A percentile compares a stretch with the other conserved stretches of the same genome.
These are phyloP conservation scores for Picocystis sp. DNA, from an alignment of 163 green algal genomes.

Conservation along the genomic window DNA sequence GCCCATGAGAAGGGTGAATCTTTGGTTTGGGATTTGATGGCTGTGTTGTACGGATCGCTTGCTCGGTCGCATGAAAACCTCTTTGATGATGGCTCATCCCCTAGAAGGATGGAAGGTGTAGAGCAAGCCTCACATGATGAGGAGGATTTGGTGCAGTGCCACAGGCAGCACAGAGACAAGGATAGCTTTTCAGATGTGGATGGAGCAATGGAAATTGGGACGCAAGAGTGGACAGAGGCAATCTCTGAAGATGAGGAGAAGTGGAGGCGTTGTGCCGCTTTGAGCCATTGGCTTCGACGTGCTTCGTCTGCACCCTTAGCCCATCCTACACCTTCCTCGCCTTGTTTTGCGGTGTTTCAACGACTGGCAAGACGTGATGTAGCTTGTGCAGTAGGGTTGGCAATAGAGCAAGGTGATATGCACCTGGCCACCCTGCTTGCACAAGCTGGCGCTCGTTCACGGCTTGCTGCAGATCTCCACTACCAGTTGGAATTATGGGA, in stretches of 20 bases:
- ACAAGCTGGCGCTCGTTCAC: constrained; percentile 13
- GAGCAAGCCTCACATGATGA: too few species aligned
- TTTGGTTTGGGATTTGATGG: too few species aligned
- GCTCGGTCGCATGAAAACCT: too few species aligned
- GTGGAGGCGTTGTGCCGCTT: constrained; percentile 18
- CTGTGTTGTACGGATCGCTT: too few species aligned
- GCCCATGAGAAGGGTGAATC: too few species aligned
- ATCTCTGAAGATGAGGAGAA: constrained; percentile 1
- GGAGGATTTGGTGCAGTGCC: too few species aligned
- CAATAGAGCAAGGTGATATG: constrained; percentile 37
- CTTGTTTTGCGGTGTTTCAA: constrained; percentile 20
- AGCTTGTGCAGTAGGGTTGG: constrained; percentile 25
- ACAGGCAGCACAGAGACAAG: too few species aligned
- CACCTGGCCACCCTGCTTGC: constrained; percentile 52
- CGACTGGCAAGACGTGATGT: constrained; percentile 45
- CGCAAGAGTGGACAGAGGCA: too few species aligned
- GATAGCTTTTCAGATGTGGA: too few species aligned
- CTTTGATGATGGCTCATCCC: too few species aligned
- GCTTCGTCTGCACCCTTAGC: constrained; percentile 3
- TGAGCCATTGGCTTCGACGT: constrained; percentile 34
- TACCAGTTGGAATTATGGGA: constrained; percentile 25
- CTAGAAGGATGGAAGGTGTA: too few species aligned
- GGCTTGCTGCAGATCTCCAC: constrained; percentile 11
- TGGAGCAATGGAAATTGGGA: too few species aligned
- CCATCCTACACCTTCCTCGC: background rate